Base-by-base conservation (phyloP, 2,329 filamentous ascomycete genomes). In the Ascochyta koolunga region DNA sequence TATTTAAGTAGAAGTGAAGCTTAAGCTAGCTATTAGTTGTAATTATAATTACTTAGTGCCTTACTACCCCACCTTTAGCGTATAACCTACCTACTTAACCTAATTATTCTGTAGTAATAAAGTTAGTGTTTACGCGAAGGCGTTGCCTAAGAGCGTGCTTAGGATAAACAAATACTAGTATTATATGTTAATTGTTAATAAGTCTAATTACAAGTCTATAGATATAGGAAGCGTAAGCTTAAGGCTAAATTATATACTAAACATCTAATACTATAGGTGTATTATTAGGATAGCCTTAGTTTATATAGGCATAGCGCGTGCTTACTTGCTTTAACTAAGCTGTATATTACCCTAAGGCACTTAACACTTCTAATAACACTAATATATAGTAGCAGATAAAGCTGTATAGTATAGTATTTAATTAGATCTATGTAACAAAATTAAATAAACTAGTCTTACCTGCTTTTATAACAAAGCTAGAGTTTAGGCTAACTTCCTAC, bases 1-100 rank as follows among this genome's bases (percentile, higher is more conserved):
- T n/a, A n/a, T n/a, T n/a, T n/a, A n/a, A n/a, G n/a, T n/a, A n/a
- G n/a, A n/a, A n/a, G n/a, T n/a, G n/a, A n/a, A n/a, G n/a, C n/a
- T n/a, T n/a, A n/a, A 33, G n/a, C 18, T 33, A 15, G 36, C 36
- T 6, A 31, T 58, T 29, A 58, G 22, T 32, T 13, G 16, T 44
- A 7, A n/a, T 8, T 19, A n/a, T n/a, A 6, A 18, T 27, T 46
- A 37, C 27, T 27, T 40, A 31, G 33, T 54, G 25, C 38, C 21
- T 44, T 54, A 22, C 50, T 41, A 35, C 33, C 10, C 36, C 50
- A 58, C 55, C 50, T 50, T 54, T 54, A 13, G 46, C 25, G 55
- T 32, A 42, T 37, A 54, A 50, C 27, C 37, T n/a, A n/a, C n/a
- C n/a, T n/a, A n/a, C n/a, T n/a, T n/a, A n/a, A n/a, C n/a, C n/a